Conservation (phyloP, 306 rosid genomes). For the cucumber (Cucumis sativus) region Cucumber_9930_V3 NC_026660.2:19893001-19893500, state of each 20-base stretch:
- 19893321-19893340: no score
- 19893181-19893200: not conserved
- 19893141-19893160: not conserved
- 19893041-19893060: conserved; percentile 1
- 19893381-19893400: no score
- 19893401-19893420: no score
- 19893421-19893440: no score
- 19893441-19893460: no score
- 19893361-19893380: no score
- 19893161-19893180: conserved; percentile 4
- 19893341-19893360: no score
- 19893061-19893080: conserved; percentile 1
- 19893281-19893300: no score
- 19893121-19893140: not conserved
- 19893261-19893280: not conserved
- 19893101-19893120: not conserved
- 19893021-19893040: not conserved
- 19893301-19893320: no score
- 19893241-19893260: no score
- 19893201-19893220: not conserved
- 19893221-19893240: not conserved
- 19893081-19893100: not conserved
- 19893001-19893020: not conserved
- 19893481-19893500: no score
- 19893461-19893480: no score